A percentile compares a stretch with the other conserved stretches of the same genome.
phyloP scores from a whole-genome alignment of 768 basidiomycete genomes.

The Lactarius tabidus region DNA sequence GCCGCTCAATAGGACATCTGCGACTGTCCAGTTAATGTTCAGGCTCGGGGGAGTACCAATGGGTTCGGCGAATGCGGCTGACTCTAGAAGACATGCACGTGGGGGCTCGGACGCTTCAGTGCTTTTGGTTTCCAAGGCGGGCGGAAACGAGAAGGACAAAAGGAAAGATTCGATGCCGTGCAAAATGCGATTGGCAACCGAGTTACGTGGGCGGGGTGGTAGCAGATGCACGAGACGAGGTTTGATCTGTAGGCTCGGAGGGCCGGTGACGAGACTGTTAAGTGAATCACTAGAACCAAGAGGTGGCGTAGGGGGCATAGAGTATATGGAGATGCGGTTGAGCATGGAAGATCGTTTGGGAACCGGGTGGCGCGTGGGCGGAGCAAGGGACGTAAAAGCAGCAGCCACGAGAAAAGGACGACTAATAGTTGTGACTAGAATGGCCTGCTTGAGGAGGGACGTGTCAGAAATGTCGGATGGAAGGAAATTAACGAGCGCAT shows the following conservation, averaged over 20 bases:
- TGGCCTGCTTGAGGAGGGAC: conserved; percentile 37
- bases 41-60: conserved; percentile 16
- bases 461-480: conserved; percentile 33
- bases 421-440: conserved; percentile 39
- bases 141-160: conserved; percentile 34
- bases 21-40: conserved; percentile 32
- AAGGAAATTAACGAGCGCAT: conserved; percentile 38
- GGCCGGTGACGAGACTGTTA: not conserved
- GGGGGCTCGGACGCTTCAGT: conserved; percentile 2
- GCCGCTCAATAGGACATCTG: conserved; percentile 35
- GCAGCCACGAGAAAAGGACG: conserved; percentile 35
- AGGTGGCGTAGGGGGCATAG: conserved; percentile 27
- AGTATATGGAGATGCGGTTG: conserved; percentile 22
- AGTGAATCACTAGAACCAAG: conserved; percentile 27
- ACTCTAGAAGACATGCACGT: conserved; percentile 15
- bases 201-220: conserved; percentile 25
- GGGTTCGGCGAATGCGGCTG: conserved; percentile 15
- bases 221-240: conserved; percentile 35
- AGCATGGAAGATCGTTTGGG: conserved; percentile 12
- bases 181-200: conserved; percentile 33
- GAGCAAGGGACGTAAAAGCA: conserved; percentile 13
- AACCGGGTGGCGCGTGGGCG: conserved; percentile 8
- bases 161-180: conserved; percentile 38
- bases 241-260: conserved; percentile 15
- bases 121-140: not conserved